Evolutionary conservation across 2,329 filamentous ascomycete genomes (phyloP).

Genomic region (Lachnellula arida): DNA sequence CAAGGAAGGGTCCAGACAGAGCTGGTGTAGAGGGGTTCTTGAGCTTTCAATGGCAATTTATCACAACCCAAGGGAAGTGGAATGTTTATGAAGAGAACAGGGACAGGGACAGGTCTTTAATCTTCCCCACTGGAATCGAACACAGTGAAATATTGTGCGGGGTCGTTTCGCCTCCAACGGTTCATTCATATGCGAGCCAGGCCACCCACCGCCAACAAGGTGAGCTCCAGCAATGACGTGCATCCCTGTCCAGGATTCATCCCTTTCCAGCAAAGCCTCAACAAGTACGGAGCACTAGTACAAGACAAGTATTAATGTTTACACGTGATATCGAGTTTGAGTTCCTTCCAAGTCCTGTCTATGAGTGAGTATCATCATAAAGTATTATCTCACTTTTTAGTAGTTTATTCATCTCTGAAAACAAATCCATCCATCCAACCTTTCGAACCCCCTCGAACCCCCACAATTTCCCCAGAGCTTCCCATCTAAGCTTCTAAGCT

Average conservation of each 20-base stretch:
- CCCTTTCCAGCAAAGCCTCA: no score
- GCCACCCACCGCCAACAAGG: not conserved
- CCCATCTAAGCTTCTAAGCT: not conserved
- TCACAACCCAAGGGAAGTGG: not conserved
- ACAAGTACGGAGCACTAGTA: no score
- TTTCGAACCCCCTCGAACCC: not conserved
- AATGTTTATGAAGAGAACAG: not conserved
- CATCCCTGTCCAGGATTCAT: not conserved
- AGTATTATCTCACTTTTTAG: not conserved
- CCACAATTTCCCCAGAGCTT: not conserved
- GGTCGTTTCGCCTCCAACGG: conserved; percentile 7
- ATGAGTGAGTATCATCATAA: not conserved
- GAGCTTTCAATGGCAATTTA: not conserved
- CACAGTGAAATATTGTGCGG: conserved; percentile 22
- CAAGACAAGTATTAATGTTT: no score
- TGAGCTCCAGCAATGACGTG: conserved; percentile 1
- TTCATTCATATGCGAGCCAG: no score
- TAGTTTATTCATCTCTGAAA: no score
- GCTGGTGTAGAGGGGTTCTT: not conserved
- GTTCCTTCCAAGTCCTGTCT: not conserved
- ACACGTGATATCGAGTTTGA: not conserved
- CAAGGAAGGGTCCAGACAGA: not conserved
- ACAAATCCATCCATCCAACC: not conserved
- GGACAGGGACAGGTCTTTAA: not conserved
- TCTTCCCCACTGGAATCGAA: not conserved